A percentile compares a stretch with the other conserved stretches of the same genome.
Conservation (phyloP, 2,329 filamentous ascomycete species). For the Zasmidium citrigriseum region DNA sequence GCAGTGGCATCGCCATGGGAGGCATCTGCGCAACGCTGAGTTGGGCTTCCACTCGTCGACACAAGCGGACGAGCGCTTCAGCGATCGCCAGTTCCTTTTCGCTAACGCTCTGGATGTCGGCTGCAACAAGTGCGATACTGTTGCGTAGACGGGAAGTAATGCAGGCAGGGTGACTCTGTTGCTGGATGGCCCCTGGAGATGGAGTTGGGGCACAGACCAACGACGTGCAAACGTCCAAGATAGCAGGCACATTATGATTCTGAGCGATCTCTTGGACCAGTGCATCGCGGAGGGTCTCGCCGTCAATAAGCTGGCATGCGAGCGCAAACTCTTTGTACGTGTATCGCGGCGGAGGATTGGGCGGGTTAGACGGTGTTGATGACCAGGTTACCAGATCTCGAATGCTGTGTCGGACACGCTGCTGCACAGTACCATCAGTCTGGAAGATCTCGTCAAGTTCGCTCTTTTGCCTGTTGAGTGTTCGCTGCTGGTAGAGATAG, state of each 20-base stretch:
- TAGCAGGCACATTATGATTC: slow-evolving; percentile 61
- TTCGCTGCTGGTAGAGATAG: slow-evolving; percentile 60
- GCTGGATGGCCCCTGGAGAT: slow-evolving; percentile 28
- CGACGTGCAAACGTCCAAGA: slow-evolving; percentile 69
- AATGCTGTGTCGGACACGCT: slow-evolving; percentile 62
- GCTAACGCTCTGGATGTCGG: slow-evolving; percentile 55
- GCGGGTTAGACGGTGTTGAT: slow-evolving; percentile 40
- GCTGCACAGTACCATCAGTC: slow-evolving; percentile 54
- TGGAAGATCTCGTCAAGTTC: slow-evolving; percentile 68
- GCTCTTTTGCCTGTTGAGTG: slow-evolving; percentile 61
- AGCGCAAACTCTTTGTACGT: slow-evolving; percentile 70
- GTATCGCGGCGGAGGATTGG: slow-evolving; percentile 63
- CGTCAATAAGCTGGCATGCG: slow-evolving; percentile 62
- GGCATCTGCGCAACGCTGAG: slow-evolving; percentile 63
- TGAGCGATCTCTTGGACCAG: slow-evolving; percentile 69
- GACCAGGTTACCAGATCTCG: slow-evolving; percentile 69
- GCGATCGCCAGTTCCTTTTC: slow-evolving; percentile 61
- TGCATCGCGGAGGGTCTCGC: slow-evolving; percentile 59
- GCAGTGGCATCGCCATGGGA: slow-evolving; percentile 27
- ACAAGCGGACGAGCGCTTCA: slow-evolving; percentile 40
- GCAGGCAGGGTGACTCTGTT: slow-evolving; percentile 40
- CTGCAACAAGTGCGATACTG: slow-evolving; percentile 51
- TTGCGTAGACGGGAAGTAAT: slow-evolving; percentile 31
- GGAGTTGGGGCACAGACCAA: slow-evolving; percentile 66
- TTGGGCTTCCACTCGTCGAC: slow-evolving; percentile 35